Evolutionary conservation across 179 eudicot species (phyloP), one percentile per base, ranked within the genome.

Genomic region (Carnegiea gigantea): DNA sequence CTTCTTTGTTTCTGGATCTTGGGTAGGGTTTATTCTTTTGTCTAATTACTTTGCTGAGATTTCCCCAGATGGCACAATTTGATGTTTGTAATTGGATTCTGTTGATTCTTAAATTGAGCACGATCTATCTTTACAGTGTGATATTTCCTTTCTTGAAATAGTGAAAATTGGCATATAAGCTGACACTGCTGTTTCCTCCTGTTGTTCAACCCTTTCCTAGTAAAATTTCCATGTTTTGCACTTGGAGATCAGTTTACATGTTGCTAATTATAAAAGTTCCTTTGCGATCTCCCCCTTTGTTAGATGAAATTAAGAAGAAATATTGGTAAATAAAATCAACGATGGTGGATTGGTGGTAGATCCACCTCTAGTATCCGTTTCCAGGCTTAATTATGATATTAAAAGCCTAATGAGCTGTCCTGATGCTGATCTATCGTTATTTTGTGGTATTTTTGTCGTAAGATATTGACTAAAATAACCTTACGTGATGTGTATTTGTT

Each of bases 331-430:
- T 70, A 7, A 36, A 7, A 7, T 15, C 21, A 76, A 53, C 23
- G 26, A 76, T 76, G 73, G 46, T 13, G 78, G 78, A 18, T 53
- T 76, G 73, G 46, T 13, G 67, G 78, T 76, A 76, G 78, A 76
- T 76, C 44, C 26, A 76, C 78, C 67, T 30, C 44, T 5, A 51
- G 46, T 43, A 36, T 36, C 73, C 43, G 46, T 70, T 30, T 70
- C 73, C 72, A 67, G 72, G 21, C 72, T 67, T 7, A 67, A 67
- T 62, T n/a, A 30, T 28, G 4, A 9, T 9, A 75, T 46, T 62
- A 67, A 80, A 20, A 68, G 44, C 74, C 18, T 40, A 53, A 43
- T 81, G 87, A 86, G 87, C 84, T 88, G 90, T 86, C 86, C 64
- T 86, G 88, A 82, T 88, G 83, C 75, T 78, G 80, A 84, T 72